Percentiles rank a stretch among this genome's conserved stretches.
Evolutionary conservation across 176 grass and related monocot genomes (phyloP).

Genomic region (Musa troglodytarum): DNA sequence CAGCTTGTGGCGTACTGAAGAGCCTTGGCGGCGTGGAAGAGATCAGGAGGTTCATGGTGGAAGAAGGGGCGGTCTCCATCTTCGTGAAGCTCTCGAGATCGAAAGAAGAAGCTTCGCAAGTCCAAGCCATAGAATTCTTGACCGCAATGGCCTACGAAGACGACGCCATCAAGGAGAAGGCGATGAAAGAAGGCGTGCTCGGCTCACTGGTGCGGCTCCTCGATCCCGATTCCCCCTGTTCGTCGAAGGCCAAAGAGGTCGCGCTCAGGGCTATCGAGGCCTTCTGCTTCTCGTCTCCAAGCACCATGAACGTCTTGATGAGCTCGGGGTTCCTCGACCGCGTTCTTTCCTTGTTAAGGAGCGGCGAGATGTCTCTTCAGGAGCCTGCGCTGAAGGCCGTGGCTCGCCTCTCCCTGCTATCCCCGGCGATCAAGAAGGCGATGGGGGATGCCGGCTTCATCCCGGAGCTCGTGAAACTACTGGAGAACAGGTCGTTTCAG

Average conservation of each 20-base stretch:
- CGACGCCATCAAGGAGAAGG: slow-evolving; percentile 1
- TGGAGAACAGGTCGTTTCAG: slow-evolving; percentile 40
- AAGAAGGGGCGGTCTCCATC: slow-evolving; percentile 42
- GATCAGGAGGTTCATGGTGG: slow-evolving; percentile 76
- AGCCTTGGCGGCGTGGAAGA: slow-evolving; percentile 64
- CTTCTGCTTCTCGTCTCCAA: slow-evolving; percentile 39
- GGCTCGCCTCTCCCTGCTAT: slow-evolving; percentile 44
- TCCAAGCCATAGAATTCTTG: slow-evolving; percentile 64
- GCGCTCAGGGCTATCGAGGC: slow-evolving; percentile 48
- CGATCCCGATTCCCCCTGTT: slow-evolving; percentile 27
- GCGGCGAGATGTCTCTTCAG: slow-evolving; percentile 43
- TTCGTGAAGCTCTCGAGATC: slow-evolving; percentile 38
- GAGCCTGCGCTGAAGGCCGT: slow-evolving; percentile 47
- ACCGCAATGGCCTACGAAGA: slow-evolving; percentile 37
- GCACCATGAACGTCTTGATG: slow-evolving; percentile 31
- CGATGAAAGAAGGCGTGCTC: slow-evolving; percentile 30
- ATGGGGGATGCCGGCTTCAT: slow-evolving; percentile 82
- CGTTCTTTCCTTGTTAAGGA: slow-evolving; percentile 47
- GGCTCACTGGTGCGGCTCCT: slow-evolving; percentile 43
- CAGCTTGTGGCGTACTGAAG: slow-evolving; percentile 55
- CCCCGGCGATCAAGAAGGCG: slow-evolving; percentile 53
- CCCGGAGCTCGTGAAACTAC: slow-evolving; percentile 55
- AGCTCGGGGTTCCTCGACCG: slow-evolving; percentile 46
- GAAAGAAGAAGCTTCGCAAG: slow-evolving; percentile 41
- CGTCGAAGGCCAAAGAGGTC: slow-evolving; percentile 64